Conservation (phyloP, 306 rosid species). For the Corylus avellana region DNA sequence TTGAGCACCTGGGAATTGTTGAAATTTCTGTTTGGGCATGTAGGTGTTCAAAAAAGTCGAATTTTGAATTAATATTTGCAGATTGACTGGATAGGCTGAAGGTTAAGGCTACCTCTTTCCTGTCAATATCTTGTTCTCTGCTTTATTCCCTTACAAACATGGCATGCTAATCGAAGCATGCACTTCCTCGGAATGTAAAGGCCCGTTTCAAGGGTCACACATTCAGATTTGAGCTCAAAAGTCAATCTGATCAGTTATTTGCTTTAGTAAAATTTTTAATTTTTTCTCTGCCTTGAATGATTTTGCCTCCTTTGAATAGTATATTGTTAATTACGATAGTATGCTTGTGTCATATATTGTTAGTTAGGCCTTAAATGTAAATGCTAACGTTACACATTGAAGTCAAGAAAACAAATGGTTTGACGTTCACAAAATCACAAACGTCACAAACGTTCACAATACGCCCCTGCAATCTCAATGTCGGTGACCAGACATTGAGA, state of each 20-base stretch:
- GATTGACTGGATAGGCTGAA: not conserved
- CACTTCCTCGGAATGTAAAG: not conserved
- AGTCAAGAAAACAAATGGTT: too few species aligned
- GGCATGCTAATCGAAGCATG: not conserved
- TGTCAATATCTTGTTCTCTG: not conserved
- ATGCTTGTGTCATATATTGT: not conserved
- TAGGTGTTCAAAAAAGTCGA: not conserved
- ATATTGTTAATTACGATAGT: not conserved
- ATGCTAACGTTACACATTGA: too few species aligned
- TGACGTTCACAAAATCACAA: too few species aligned
- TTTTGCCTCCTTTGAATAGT: not conserved
- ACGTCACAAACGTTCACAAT: too few species aligned
- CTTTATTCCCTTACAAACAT: not conserved
- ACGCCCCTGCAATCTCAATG: too few species aligned
- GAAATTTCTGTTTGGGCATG: not conserved
- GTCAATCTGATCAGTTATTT: not conserved
- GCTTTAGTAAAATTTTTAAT: not conserved
- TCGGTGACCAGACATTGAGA: too few species aligned
- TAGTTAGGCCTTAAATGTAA: not conserved
- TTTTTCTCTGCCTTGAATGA: not conserved
- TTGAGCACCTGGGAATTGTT: not conserved
- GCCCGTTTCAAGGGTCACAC: not conserved
- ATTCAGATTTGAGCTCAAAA: constrained; percentile 3
- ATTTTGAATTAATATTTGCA: not conserved
- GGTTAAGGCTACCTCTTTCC: not conserved